A percentile compares a stretch with the other conserved stretches of the same genome.
Conservation (phyloP, 495 filamentous ascomycete species). For the Aspergillus homomorphus region DNA sequence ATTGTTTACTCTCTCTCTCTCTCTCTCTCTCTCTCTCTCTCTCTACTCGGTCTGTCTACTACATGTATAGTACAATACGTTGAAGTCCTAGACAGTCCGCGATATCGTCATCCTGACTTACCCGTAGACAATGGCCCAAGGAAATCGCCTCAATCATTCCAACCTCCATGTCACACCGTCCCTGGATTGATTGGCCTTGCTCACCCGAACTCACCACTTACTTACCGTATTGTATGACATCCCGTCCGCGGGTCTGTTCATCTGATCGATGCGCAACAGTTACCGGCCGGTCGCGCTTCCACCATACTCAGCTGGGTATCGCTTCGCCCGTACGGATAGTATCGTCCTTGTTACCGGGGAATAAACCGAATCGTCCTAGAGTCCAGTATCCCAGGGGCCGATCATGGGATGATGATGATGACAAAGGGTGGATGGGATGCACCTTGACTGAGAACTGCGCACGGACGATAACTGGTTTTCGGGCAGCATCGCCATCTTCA, state of each 20-base stretch:
- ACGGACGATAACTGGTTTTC: constrained; percentile 25
- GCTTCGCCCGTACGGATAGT: constrained; percentile 10
- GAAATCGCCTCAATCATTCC: no score
- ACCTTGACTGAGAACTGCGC: constrained; percentile 15
- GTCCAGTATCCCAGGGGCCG: constrained; percentile 16
- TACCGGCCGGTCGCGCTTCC: not conserved
- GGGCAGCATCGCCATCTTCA: constrained; percentile 20
- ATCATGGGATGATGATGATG: constrained; percentile 24
- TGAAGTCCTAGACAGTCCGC: no score
- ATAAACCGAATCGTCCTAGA: not conserved
- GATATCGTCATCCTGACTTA: not conserved
- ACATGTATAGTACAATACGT: no score
- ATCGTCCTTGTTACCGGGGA: constrained; percentile 15
- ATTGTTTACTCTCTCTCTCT: not conserved
- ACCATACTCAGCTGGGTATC: constrained; percentile 1
- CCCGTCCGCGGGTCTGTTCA: constrained; percentile 16
- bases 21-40: no score
- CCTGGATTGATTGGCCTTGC: constrained; percentile 23
- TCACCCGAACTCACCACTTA: constrained; percentile 7
- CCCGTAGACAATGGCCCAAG: no score
- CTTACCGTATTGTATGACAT: constrained; percentile 21
- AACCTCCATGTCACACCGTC: constrained; percentile 13
- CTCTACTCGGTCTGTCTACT: no score
- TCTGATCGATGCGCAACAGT: constrained; percentile 26
- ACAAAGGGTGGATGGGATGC: constrained; percentile 4